phyloP scores from a whole-genome alignment of 2,329 filamentous ascomycete genomes.

The Fusarium pseudoanthophilum region DNA sequence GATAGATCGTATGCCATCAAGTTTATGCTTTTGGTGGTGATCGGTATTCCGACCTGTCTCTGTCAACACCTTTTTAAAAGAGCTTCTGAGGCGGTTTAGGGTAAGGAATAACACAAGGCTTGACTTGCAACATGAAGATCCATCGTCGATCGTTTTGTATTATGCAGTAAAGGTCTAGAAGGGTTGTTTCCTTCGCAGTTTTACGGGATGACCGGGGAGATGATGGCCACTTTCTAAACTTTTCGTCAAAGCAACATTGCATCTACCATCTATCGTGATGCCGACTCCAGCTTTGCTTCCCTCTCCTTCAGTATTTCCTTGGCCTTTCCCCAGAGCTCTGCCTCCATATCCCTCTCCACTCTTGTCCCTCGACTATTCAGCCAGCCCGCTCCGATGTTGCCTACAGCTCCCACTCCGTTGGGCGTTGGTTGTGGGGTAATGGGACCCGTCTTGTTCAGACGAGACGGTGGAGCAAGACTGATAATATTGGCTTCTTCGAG shows the following conservation, averaged over 20 bases:
- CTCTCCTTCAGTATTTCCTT: slow-evolving; percentile 52
- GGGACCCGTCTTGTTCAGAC: slow-evolving; percentile 48
- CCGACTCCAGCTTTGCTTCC: slow-evolving; percentile 29
- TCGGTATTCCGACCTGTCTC: too few species aligned
- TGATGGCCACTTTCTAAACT: background rate
- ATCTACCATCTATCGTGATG: background rate
- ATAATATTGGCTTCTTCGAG: slow-evolving; percentile 86
- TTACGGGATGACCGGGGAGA: too few species aligned
- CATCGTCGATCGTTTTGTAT: background rate
- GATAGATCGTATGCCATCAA: background rate
- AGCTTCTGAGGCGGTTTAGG: background rate
- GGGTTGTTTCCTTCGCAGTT: background rate
- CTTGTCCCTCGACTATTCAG: slow-evolving; percentile 87
- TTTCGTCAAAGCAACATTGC: background rate
- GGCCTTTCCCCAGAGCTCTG: slow-evolving; percentile 74
- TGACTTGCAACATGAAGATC: background rate
- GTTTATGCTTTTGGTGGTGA: background rate
- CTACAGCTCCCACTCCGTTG: slow-evolving; percentile 65
- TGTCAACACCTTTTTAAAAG: background rate
- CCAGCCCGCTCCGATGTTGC: slow-evolving; percentile 83
- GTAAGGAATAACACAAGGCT: background rate
- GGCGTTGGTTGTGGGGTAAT: slow-evolving; percentile 62
- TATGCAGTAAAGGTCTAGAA: background rate
- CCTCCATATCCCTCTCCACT: slow-evolving; percentile 85
- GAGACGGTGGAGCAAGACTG: slow-evolving; percentile 54